A percentile compares a stretch with the other conserved stretches of the same genome.
Evolutionary conservation across 257 asterid genomes (phyloP).

Genomic region (Apocynum venetum): DNA sequence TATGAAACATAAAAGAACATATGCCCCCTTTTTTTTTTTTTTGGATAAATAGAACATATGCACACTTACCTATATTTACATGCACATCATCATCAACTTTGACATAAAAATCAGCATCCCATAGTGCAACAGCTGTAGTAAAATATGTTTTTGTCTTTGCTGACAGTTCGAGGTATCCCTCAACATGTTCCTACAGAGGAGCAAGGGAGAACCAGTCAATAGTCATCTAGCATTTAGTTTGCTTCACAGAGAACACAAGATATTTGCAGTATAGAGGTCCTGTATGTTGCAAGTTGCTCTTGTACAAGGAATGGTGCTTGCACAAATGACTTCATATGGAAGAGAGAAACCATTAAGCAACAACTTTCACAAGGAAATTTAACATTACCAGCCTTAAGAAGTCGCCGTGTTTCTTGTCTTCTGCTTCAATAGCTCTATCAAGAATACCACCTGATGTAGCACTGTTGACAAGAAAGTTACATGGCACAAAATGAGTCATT

Average conservation of each 20-base stretch:
- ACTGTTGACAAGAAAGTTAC: slow-evolving; percentile 29
- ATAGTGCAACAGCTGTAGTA: slow-evolving; percentile 67
- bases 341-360: not conserved
- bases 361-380: not conserved
- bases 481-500: slow-evolving; percentile 3
- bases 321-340: not conserved
- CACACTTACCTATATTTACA: slow-evolving; percentile 66
- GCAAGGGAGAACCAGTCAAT: slow-evolving; percentile 11
- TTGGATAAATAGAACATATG: not conserved
- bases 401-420: slow-evolving; percentile 80
- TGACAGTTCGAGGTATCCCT: slow-evolving; percentile 87
- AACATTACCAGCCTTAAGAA: slow-evolving; percentile 68
- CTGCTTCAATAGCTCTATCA: slow-evolving; percentile 89
- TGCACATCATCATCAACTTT: slow-evolving; percentile 93
- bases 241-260: not conserved
- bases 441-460: slow-evolving; percentile 91
- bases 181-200: slow-evolving; percentile 64
- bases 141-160: slow-evolving; percentile 82
- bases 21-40: no score
- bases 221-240: not conserved
- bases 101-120: slow-evolving; percentile 94
- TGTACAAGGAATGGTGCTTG: no score
- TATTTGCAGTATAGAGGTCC: not conserved
- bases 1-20: no score
- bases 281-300: not conserved